A percentile compares a stretch with the other conserved stretches of the same genome.
Conservation (phyloP, 192 early-diverging fungal genomes). For the Dispira parvispora region DNA sequence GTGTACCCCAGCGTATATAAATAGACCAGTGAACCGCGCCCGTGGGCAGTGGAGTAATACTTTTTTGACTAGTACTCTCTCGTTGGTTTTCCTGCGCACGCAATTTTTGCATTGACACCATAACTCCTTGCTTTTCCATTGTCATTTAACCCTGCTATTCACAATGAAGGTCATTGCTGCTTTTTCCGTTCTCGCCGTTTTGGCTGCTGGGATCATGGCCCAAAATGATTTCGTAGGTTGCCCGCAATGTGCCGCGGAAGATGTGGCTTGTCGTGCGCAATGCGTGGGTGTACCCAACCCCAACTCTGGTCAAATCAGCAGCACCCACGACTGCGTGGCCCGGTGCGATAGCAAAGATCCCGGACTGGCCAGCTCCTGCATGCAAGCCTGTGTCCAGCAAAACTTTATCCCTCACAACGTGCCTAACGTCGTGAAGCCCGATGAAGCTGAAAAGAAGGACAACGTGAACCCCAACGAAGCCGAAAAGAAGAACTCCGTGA, state of each 20-base stretch:
- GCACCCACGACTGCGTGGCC: not conserved
- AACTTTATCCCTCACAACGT: slow-evolving; percentile 2
- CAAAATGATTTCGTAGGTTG: not conserved
- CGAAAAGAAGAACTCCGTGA: not conserved
- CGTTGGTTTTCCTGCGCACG: too few relatives aligned
- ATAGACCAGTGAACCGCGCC: too few relatives aligned
- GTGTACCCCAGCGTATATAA: too few relatives aligned
- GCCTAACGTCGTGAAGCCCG: not conserved
- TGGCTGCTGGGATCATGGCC: not conserved
- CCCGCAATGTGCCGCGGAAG: slow-evolving; percentile 9
- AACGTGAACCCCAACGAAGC: not conserved
- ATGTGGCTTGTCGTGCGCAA: slow-evolving; percentile 7
- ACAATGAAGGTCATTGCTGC: not conserved
- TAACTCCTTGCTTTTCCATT: too few relatives aligned
- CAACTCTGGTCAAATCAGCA: not conserved
- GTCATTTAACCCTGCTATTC: not conserved
- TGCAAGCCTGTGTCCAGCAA: slow-evolving; percentile 1
- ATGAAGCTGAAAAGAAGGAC: not conserved
- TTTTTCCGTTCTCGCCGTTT: not conserved
- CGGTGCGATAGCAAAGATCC: slow-evolving; percentile 1
- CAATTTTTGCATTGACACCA: too few relatives aligned
- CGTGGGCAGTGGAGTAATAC: too few relatives aligned
- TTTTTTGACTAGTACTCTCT: too few relatives aligned
- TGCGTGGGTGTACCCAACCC: slow-evolving; percentile 11
- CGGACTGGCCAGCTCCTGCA: slow-evolving; percentile 3